These are phyloP conservation scores for Sarocladium oryzae DNA, from an alignment of 2,329 filamentous ascomycete species.

Conservation along the genomic window DNA sequence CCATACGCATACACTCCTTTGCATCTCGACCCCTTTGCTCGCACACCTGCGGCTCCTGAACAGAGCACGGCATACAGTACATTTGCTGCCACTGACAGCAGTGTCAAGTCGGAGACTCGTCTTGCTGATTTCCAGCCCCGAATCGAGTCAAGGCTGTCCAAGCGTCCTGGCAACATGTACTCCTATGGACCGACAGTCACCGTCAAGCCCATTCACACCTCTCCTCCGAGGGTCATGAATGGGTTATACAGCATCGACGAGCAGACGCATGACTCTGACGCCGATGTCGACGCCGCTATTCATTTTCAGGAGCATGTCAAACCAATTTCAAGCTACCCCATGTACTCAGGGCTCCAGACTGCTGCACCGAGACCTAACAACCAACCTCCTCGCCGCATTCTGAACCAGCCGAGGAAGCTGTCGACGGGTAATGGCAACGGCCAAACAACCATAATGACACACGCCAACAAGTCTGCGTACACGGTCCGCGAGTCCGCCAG, in stretches of 20 bases:
- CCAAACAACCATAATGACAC: slow-evolving; percentile 16
- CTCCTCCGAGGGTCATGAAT: background rate
- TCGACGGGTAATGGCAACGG: slow-evolving; percentile 15
- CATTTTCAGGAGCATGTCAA: background rate
- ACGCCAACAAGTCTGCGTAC: slow-evolving; percentile 12
- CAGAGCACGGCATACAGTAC: background rate
- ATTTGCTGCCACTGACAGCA: background rate
- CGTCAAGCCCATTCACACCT: slow-evolving; percentile 11
- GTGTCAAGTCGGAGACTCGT: background rate
- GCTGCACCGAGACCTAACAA: slow-evolving; percentile 10
- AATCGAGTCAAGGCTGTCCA: background rate
- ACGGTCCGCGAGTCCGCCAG: slow-evolving; percentile 1
- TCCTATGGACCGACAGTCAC: slow-evolving; percentile 11
- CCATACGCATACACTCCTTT: slow-evolving; percentile 1
- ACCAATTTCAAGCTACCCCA: slow-evolving; percentile 17
- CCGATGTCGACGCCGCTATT: background rate
- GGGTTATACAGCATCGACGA: slow-evolving; percentile 8
- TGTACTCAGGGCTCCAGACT: slow-evolving; percentile 26
- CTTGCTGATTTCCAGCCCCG: background rate
- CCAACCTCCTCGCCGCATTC: slow-evolving; percentile 16
- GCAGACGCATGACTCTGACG: background rate
- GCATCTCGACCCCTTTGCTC: background rate
- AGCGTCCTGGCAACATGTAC: background rate
- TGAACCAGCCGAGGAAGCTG: slow-evolving; percentile 31
- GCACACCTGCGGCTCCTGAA: background rate